Conservation (phyloP, 73 alveolate species). For the Paramecium octaurelia region DNA sequence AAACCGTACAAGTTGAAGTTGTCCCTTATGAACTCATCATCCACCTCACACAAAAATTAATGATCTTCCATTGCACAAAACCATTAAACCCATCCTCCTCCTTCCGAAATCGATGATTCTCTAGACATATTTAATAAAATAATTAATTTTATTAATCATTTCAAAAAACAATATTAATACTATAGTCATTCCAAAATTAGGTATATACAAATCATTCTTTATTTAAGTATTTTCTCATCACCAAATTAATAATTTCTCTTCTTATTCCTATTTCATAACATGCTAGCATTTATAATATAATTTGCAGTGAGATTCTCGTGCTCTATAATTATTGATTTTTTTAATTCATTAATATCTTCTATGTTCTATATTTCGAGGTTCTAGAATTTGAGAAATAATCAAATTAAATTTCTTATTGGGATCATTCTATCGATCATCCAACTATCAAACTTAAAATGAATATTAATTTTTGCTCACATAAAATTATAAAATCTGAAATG, state of each 20-base stretch:
- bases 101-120: conserved; percentile 54
- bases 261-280: not conserved
- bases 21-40: conserved; percentile 90
- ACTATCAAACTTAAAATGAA: not conserved
- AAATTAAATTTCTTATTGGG: not conserved
- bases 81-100: conserved; percentile 89
- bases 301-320: not conserved
- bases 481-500: not conserved
- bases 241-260: not conserved
- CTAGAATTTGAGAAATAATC: not conserved
- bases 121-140: conserved; percentile 12
- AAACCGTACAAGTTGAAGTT: conserved; percentile 85
- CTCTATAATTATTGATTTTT: not conserved
- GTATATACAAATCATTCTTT: not conserved
- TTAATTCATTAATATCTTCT: not conserved
- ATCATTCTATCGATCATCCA: not conserved
- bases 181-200: not conserved
- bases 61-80: conserved; percentile 95
- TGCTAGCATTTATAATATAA: not conserved
- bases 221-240: not conserved
- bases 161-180: not conserved
- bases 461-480: not conserved
- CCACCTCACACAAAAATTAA: conserved; percentile 88
- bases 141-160: not conserved
- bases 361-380: not conserved